Percentiles rank a stretch among this genome's conserved stretches.
Conservation (phyloP, 768 basidiomycete genomes). For the Heimioporus sp. region DNA sequence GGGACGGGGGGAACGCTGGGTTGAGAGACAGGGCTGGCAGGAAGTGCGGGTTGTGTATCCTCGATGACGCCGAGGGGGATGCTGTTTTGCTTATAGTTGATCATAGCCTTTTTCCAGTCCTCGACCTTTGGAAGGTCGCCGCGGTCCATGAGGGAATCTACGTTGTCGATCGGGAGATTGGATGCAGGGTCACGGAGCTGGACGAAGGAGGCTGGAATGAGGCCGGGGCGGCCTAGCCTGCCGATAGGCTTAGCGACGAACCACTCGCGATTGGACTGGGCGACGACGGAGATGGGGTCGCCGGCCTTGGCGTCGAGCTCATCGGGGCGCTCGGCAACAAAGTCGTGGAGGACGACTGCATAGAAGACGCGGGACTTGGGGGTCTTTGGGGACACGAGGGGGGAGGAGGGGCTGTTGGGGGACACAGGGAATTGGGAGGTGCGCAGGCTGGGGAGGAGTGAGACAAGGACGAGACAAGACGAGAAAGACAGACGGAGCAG, state of each 20-base stretch:
- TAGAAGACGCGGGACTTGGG: conserved; percentile 71
- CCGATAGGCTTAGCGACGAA: conserved; percentile 99
- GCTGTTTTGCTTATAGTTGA: conserved; percentile 93
- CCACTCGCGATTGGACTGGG: conserved; percentile 99
- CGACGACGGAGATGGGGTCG: conserved; percentile 94
- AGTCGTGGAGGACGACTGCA: conserved; percentile 94
- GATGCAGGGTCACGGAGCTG: conserved; percentile 93
- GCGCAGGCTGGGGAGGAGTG: conserved; percentile 34
- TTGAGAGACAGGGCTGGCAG: too few species aligned
- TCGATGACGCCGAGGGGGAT: conserved; percentile 95
- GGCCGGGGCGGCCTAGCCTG: conserved; percentile 88
- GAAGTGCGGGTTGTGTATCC: conserved; percentile 29
- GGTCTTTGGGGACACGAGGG: conserved; percentile 34
- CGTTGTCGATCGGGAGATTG: conserved; percentile 71
- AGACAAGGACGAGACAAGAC: background rate
- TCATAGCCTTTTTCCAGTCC: conserved; percentile 96
- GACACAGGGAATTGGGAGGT: conserved; percentile 27
- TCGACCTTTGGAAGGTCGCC: conserved; percentile 95
- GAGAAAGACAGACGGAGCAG: conserved; percentile 34
- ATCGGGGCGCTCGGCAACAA: conserved; percentile 91
- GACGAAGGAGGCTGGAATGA: conserved; percentile 97
- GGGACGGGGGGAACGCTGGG: conserved; percentile 35
- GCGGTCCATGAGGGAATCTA: conserved; percentile 75
- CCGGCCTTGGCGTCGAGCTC: conserved; percentile 94
- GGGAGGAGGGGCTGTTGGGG: conserved; percentile 22